These are phyloP conservation scores for Chaetomiaceae sp. DNA, from an alignment of 2,329 filamentous ascomycete genomes.

Conservation along the genomic window DNA sequence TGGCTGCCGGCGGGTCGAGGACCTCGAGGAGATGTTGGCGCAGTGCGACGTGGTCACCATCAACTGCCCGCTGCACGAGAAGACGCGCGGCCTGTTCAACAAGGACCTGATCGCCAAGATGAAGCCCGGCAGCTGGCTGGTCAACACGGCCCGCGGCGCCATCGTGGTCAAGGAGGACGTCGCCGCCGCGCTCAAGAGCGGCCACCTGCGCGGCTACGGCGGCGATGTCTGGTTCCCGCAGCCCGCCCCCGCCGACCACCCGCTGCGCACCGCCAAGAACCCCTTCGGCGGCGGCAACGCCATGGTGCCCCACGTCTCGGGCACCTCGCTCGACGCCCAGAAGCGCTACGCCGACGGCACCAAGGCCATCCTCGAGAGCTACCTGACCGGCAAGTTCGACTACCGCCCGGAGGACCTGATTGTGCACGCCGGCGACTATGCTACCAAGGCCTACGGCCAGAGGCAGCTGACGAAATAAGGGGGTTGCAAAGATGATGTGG, in stretches of 20 bases:
- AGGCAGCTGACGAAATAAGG: conserved; percentile 37
- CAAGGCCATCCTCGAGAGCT: conserved; percentile 87
- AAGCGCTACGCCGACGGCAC: conserved; percentile 82
- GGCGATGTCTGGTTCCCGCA: conserved; percentile 97
- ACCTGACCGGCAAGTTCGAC: conserved; percentile 82
- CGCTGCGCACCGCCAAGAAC: conserved; percentile 87
- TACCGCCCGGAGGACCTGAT: conserved; percentile 91
- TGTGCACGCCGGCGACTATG: conserved; percentile 84
- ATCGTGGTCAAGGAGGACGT: conserved; percentile 99
- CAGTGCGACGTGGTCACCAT: conserved; percentile 98
- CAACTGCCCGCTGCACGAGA: conserved; percentile 99
- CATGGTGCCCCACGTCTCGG: conserved; percentile 98
- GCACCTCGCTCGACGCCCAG: conserved; percentile 97
- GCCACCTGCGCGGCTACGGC: conserved; percentile 85
- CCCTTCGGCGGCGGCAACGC: conserved; percentile 96
- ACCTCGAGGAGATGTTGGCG: conserved; percentile 85
- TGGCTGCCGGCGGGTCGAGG: conserved; percentile 83
- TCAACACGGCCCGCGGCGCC: conserved; percentile 98
- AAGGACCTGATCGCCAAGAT: conserved; percentile 98
- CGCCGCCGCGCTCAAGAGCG: conserved; percentile 83
- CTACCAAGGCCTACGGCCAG: conserved; percentile 89
- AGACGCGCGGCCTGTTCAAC: conserved; percentile 95
- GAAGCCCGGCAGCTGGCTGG: conserved; percentile 95
- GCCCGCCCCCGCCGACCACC: conserved; percentile 89
- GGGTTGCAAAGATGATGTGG: background rate